Conservation (phyloP, 495 filamentous ascomycete genomes). For the Penicillium coprophilum region DNA sequence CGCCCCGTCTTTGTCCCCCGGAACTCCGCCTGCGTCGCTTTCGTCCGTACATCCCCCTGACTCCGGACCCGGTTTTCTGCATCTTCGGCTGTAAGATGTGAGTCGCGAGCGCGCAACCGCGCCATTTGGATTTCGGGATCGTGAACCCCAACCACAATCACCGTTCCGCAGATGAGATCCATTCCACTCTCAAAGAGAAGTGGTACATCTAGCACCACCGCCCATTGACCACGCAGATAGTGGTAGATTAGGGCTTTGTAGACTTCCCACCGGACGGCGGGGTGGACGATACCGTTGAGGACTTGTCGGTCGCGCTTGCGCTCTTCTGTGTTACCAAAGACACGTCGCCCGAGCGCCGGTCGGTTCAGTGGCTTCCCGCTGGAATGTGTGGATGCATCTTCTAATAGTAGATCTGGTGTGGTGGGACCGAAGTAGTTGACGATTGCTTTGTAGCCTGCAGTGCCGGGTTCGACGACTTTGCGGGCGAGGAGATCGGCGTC, state of each 20-base stretch:
- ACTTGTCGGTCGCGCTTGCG: slow-evolving; percentile 63
- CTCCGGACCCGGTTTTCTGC: slow-evolving; percentile 77
- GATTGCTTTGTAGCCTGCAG: slow-evolving; percentile 74
- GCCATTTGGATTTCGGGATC: slow-evolving; percentile 77
- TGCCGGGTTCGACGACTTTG: slow-evolving; percentile 88
- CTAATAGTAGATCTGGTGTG: slow-evolving; percentile 79
- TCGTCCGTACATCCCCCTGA: slow-evolving; percentile 80
- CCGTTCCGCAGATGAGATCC: slow-evolving; percentile 76
- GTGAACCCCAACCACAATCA: slow-evolving; percentile 79
- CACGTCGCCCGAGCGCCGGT: slow-evolving; percentile 75
- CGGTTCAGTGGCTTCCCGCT: slow-evolving; percentile 76
- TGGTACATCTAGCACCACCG: slow-evolving; percentile 90
- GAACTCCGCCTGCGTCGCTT: slow-evolving; percentile 68
- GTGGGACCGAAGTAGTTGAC: slow-evolving; percentile 72
- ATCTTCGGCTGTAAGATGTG: slow-evolving; percentile 69
- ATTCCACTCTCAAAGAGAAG: slow-evolving; percentile 84
- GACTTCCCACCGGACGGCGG: slow-evolving; percentile 76
- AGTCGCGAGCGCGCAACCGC: slow-evolving; percentile 69
- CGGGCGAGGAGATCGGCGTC: slow-evolving; percentile 92
- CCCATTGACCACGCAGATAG: slow-evolving; percentile 74
- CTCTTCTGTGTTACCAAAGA: slow-evolving; percentile 74
- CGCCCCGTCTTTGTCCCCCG: slow-evolving; percentile 53
- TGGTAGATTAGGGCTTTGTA: slow-evolving; percentile 61
- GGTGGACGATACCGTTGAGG: slow-evolving; percentile 90
- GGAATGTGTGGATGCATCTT: slow-evolving; percentile 33